Base-by-base conservation (phyloP, 2,329 filamentous ascomycete genomes). In the Pseudogymnoascus sp. region DNA sequence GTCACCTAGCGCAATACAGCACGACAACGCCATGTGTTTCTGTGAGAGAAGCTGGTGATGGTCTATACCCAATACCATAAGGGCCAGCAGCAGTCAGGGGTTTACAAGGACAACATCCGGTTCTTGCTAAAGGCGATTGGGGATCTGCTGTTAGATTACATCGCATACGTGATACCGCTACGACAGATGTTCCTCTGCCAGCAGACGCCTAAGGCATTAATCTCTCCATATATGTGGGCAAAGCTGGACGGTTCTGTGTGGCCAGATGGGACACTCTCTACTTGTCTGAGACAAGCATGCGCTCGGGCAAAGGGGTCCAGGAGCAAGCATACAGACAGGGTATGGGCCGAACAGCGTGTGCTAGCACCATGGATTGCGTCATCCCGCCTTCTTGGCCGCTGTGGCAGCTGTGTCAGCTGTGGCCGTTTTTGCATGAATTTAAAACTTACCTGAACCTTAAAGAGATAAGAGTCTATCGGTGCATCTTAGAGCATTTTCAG, bases 41-140 rank as follows among this genome's bases (percentile, higher is more conserved):
- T 67, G 14, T 64, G 30, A 58, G 42, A 67, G 25, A 62, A 60
- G 65, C 61, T 67, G 1, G 45, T 67, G 0, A 66, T 67, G 30
- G 28, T 67, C 2, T 64, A 65, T 60, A 62, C 38, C 3, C 12
- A 60, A 12, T 67, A 67, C 23, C 33, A 64, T n/a, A 66, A 67
- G 30, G 62, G 60, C 33, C 8, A 67, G 62, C 23, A 67, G 39
- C 12, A 67, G 45, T 62, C 58, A 2, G 25, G 62, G 7, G 30
- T 9, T 1, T 64, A 62, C 33, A 66, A 66, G 49, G 61, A 67
- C 35, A 67, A 67, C 33, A 64, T 67, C 8, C 28, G 36, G 9
- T 67, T 65, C 60, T 35, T 67, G 9, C 61, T 22, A 25, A 60
- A 38, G 25, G 33, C 63, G 2, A 64, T 66, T 61, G 8, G 61